Percentiles rank a stretch among this genome's conserved stretches.
Evolutionary conservation across 2,329 filamentous ascomycete species (phyloP).

Genomic region (Fusarium nematophilum): DNA sequence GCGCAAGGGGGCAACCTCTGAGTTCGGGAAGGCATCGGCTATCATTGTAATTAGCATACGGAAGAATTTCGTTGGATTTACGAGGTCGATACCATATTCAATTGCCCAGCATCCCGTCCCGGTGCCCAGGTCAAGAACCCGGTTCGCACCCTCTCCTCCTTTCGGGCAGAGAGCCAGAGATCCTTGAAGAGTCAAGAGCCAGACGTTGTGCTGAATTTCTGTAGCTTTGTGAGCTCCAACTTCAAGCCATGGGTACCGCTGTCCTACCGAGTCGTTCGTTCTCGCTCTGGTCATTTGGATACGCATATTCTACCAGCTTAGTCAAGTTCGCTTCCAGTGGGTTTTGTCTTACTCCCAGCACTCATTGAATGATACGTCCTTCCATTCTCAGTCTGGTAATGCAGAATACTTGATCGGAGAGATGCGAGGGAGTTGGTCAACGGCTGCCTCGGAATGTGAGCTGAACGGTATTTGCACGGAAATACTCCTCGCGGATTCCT

Average conservation of each 20-base stretch:
- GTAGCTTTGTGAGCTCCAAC: no score
- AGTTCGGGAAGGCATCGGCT: conserved; percentile 3
- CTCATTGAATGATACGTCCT: conserved; percentile 11
- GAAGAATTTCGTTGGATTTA: no score
- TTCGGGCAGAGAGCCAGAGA: conserved; percentile 10
- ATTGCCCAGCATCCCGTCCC: conserved; percentile 27
- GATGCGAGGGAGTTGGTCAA: conserved; percentile 9
- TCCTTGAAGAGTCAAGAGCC: conserved; percentile 5
- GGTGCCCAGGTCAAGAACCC: conserved; percentile 12
- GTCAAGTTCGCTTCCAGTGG: neutral
- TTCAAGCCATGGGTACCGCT: no score
- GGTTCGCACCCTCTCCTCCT: conserved; percentile 1
- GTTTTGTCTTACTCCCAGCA: neutral
- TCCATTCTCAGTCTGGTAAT: conserved; percentile 12
- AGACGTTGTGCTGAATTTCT: conserved; percentile 14
- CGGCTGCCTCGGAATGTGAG: neutral
- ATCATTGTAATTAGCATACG: no score
- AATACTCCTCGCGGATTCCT: neutral
- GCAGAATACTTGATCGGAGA: conserved; percentile 5
- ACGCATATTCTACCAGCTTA: conserved; percentile 3
- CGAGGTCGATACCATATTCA: conserved; percentile 22
- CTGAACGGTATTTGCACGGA: no score
- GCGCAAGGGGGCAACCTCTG: neutral
- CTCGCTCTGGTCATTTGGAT: conserved; percentile 10
- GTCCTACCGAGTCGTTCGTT: conserved; percentile 9